A percentile compares a stretch with the other conserved stretches of the same genome.
phyloP scores from a whole-genome alignment of 1,139 yeast genomes.

The Pneumocystis oryctolagi region DNA sequence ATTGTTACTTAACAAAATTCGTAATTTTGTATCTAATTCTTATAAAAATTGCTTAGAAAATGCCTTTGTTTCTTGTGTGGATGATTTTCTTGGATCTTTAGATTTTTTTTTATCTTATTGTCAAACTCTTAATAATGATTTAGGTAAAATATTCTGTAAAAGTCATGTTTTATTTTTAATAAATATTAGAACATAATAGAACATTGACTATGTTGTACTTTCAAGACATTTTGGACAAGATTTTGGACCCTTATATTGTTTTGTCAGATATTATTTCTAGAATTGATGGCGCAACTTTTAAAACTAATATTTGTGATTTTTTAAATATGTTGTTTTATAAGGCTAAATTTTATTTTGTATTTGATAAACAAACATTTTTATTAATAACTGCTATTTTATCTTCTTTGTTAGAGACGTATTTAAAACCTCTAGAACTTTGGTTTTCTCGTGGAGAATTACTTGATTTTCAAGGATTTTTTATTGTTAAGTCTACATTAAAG shows the following conservation, averaged over 20 bases:
- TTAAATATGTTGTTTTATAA: not conserved
- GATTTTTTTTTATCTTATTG: not conserved
- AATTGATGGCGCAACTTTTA: not conserved
- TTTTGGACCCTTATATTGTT: not conserved
- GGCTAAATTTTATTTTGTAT: not conserved
- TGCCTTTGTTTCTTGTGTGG: not conserved
- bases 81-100: not conserved
- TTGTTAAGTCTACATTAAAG: not conserved
- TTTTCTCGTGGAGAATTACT: not conserved
- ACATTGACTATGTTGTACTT: not conserved
- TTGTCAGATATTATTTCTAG: not conserved
- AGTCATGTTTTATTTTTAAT: not conserved
- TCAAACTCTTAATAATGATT: not conserved
- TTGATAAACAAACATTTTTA: not conserved
- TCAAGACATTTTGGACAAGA: not conserved
- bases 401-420: not conserved
- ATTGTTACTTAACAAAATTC: not conserved
- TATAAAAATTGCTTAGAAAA: not conserved
- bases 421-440: not conserved
- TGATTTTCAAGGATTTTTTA: not conserved
- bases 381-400: not conserved
- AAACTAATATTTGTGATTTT: not conserved
- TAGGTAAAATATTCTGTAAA: not conserved
- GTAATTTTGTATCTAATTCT: not conserved
- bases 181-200: not conserved